These are phyloP conservation scores for Solanum paucissectum DNA, from an alignment of 257 asterid genomes.

Conservation along the genomic window DNA sequence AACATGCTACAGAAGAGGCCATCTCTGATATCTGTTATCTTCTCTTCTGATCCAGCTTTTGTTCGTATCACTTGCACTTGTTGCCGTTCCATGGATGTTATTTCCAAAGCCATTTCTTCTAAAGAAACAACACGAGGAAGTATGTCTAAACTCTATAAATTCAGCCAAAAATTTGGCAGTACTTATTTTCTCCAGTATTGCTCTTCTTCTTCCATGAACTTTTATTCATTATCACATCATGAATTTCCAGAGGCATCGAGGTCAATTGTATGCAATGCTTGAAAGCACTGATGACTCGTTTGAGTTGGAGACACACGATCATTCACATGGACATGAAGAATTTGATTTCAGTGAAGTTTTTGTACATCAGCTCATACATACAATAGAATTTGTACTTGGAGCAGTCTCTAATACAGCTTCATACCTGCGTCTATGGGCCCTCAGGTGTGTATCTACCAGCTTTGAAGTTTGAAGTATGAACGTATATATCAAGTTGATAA, in stretches of 20 bases:
- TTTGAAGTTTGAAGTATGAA: not conserved
- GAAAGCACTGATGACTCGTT: slow-evolving; percentile 23
- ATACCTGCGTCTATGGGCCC: slow-evolving; percentile 65
- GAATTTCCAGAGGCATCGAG: slow-evolving; percentile 41
- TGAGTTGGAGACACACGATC: slow-evolving; percentile 31
- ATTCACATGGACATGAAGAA: slow-evolving; percentile 35
- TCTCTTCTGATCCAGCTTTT: slow-evolving; percentile 22
- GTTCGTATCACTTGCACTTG: slow-evolving; percentile 42
- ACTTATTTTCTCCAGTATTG: not conserved
- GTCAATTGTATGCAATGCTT: slow-evolving; percentile 38
- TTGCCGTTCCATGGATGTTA: slow-evolving; percentile 68
- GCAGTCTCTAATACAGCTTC: slow-evolving; percentile 68
- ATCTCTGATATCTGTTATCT: not conserved
- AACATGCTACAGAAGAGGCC: not conserved
- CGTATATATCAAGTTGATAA: not conserved
- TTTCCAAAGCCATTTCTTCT: slow-evolving; percentile 52
- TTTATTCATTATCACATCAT: slow-evolving; percentile 2
- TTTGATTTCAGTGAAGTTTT: slow-evolving; percentile 57
- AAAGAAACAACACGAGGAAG: slow-evolving; percentile 48
- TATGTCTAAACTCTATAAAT: slow-evolving; percentile 10
- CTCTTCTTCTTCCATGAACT: not conserved
- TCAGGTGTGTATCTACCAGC: slow-evolving; percentile 27
- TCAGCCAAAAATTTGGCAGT: not conserved
- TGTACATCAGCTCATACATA: slow-evolving; percentile 60
- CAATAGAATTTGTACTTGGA: slow-evolving; percentile 59